Base-by-base conservation (phyloP, 2,329 filamentous ascomycete genomes). In the Xylariales sp. region DNA sequence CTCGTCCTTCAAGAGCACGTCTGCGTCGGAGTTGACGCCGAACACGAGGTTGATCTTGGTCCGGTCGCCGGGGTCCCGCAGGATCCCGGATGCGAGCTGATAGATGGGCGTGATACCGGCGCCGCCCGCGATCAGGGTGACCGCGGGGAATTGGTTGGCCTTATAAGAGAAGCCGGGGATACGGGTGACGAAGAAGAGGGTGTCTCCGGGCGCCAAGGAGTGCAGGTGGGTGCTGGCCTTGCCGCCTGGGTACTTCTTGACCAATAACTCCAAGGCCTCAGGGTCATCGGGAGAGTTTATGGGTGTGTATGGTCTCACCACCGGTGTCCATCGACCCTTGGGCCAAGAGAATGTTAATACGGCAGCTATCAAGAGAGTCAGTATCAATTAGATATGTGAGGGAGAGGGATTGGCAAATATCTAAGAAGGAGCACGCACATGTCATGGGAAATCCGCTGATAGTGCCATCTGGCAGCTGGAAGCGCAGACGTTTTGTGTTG, bases 31-130 rank as follows among this genome's bases (percentile, higher is more conserved):
- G 45, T 85, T 84, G 41, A 78, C 79, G 23, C 81, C 83, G 50
- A 79, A 84, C 0, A 88, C 63, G 1, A 88, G 67, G 0, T 75
- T 78, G 29, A 87, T 66, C 37, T 68, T 69, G 2, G 83, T 87
- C 41, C 63, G 65, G 48, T 87, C 83, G 1, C 67, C 58, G 0
- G 78, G 70, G 50, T 85, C 76, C 30, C 63, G 57, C n/a, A 84
- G 62, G 40, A 85, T 81, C 3, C 76, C 76, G 33, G 69, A 73
- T 2, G 74, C 66, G 2, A 85, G 70, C 54, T 84, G 79, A 54
- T 77, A 85, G 46, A 83, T 72, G 0, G 84, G 83, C 1, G 83
- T 87, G 46, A 88, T 85, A 14, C 84, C 84, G 0, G 81, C 81
- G 11, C 84, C 83, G 30, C 84, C 83, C 1, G 83, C 83, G 29